A percentile compares a stretch with the other conserved stretches of the same genome.
Conservation (phyloP, 1,284 basidiomycete species). For the Caloboletus firmus region DNA sequence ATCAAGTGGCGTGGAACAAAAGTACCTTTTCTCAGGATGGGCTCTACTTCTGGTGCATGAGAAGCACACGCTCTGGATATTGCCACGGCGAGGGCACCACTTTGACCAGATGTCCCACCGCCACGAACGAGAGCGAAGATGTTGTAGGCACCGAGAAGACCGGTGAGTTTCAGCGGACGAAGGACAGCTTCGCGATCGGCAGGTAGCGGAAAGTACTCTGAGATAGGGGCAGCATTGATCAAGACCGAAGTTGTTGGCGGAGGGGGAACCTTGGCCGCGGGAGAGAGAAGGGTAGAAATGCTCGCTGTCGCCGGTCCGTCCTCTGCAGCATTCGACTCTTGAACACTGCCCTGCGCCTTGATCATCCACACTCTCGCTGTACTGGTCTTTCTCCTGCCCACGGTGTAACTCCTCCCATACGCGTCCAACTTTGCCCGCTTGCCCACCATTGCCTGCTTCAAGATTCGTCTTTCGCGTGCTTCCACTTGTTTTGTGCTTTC, state of each 20-base stretch:
- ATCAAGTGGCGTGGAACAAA: constrained; percentile 10
- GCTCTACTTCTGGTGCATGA: constrained; percentile 64
- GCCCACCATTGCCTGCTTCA: constrained; percentile 27
- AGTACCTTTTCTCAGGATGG: constrained; percentile 73
- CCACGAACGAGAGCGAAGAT: constrained; percentile 87
- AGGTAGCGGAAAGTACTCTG: constrained; percentile 76
- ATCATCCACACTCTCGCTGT: constrained; percentile 93
- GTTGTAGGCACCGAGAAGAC: constrained; percentile 90
- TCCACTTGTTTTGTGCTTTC: constrained; percentile 64
- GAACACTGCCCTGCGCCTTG: constrained; percentile 61
- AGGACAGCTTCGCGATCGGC: constrained; percentile 80
- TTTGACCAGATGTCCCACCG: constrained; percentile 88
- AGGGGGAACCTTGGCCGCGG: constrained; percentile 14
- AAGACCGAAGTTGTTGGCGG: constrained; percentile 62
- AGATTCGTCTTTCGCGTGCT: constrained; percentile 47
- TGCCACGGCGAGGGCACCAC: constrained; percentile 85
- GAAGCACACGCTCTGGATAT: constrained; percentile 80
- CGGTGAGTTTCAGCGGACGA: constrained; percentile 82
- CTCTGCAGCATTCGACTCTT: constrained; percentile 29
- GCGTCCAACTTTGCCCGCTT: constrained; percentile 66
- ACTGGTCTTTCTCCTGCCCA: constrained; percentile 85
- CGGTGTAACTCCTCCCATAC: constrained; percentile 77
- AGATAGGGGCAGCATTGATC: constrained; percentile 81
- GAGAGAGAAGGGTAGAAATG: constrained; percentile 24
- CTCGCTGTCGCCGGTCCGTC: constrained; percentile 11